phyloP scores from a whole-genome alignment of 306 rosid genomes.

The Benincasa hispida region DNA sequence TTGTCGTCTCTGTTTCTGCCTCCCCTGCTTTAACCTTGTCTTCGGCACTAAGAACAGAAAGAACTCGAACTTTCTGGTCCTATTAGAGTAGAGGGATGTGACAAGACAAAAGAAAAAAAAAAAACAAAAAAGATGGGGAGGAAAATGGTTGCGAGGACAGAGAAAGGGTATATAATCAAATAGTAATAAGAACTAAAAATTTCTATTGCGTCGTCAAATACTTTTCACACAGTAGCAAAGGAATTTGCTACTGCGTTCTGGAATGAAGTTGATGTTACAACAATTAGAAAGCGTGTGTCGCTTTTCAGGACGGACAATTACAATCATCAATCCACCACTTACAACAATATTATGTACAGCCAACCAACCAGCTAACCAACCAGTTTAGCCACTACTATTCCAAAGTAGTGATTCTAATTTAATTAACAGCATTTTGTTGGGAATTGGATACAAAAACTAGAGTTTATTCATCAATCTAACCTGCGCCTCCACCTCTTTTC shows the following conservation, averaged over 20 bases:
- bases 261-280: slow-evolving; percentile 51
- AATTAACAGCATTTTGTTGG: not conserved
- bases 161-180: slow-evolving; percentile 9
- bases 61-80: not conserved
- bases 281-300: slow-evolving; percentile 30
- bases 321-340: slow-evolving; percentile 17
- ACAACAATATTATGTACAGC: slow-evolving; percentile 41
- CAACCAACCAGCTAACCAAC: slow-evolving; percentile 14
- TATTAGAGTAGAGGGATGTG: not conserved
- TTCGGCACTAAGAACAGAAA: not conserved
- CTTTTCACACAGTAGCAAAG: slow-evolving; percentile 30
- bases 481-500: slow-evolving; percentile 51
- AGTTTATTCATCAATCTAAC: slow-evolving; percentile 26
- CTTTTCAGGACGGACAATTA: slow-evolving; percentile 9
- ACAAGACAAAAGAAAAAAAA: not conserved
- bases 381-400: not conserved
- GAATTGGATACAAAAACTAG: not conserved
- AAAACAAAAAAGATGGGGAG: not conserved
- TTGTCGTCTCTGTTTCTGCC: not conserved
- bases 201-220: slow-evolving; percentile 26
- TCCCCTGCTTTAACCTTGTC: not conserved
- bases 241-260: slow-evolving; percentile 41
- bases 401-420: not conserved
- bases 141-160: not conserved
- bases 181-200: slow-evolving; percentile 8